Evolutionary conservation across 2,329 filamentous ascomycete genomes (phyloP), one percentile per base, ranked within the genome.

Genomic region (Cytospora chrysosperma): DNA sequence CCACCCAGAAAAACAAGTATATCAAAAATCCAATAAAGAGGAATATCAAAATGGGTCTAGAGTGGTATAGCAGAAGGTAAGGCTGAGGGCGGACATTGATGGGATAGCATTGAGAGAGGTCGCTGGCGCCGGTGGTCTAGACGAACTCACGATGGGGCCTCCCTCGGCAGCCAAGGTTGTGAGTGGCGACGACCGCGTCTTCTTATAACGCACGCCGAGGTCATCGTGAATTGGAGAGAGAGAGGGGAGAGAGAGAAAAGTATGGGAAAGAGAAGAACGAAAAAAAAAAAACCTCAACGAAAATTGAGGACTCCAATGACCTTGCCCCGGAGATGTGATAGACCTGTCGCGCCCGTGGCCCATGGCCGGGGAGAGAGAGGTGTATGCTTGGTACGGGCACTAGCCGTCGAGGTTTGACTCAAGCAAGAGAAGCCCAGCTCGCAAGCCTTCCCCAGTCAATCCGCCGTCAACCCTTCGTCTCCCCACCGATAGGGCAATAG

Each of bases 121-220:
- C 56, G 56, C 63, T 63, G 61, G 64, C 61, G 64, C 55, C 64
- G 64, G 40, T 60, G 64, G 64, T 62, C 61, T 65, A 55, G 57
- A 63, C 59, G 54, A 43, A 40, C 43, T 61, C 51, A 10, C 58
- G 58, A 55, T 43, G 19, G 51, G 51, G 51, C 43, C n/a, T 15
- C 27, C 24, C n/a, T 59, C 24, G 47, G 43, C 21, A 21, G 53
- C 47, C n/a, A 43, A 32, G 43, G 34, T 37, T 49, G 61, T 47
- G 37, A 24, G 56, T 53, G 61, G 56, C 34, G 28, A 49, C n/a
- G 12, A 56, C 56, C 28, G 27, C 37, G 21, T 56, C 27, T 63
- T 47, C 53, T 63, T 65, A 65, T 65, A 65, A 43, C 32, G n/a
- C 4, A 24, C 21, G 51, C 51, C 27, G 64, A 61, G 53, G 57